Evolutionary conservation across 2,329 filamentous ascomycete genomes (phyloP).

Genomic region (Juglanconis juglandina): DNA sequence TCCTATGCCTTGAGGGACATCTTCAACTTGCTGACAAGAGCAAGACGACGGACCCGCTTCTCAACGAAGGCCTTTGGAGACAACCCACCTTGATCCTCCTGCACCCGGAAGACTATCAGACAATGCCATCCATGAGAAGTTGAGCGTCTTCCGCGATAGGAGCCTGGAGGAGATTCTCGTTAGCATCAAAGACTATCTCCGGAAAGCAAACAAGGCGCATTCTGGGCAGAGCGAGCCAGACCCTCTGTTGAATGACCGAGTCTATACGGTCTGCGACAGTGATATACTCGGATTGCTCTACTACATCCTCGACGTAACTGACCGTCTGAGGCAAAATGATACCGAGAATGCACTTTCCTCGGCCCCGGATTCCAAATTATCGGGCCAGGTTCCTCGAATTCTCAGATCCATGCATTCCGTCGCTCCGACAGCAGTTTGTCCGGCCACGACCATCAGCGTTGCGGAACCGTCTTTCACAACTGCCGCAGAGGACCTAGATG

Average conservation of each 20-base stretch:
- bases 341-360: neutral
- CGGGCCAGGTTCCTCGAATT: neutral
- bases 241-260: neutral
- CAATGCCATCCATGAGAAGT: neutral
- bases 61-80: no score
- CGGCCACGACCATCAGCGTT: constrained; percentile 4
- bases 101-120: neutral
- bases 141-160: neutral
- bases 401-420: neutral
- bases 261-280: constrained; percentile 4
- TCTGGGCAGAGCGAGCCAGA: neutral
- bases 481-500: neutral
- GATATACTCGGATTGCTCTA: constrained; percentile 4
- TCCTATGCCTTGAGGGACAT: no score
- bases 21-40: neutral
- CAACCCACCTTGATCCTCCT: no score
- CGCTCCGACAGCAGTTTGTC: neutral
- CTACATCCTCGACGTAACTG: neutral
- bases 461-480: neutral
- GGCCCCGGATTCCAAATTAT: neutral
- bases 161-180: neutral
- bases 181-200: neutral
- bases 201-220: neutral
- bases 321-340: neutral
- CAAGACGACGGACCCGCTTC: neutral